Percentiles rank a stretch among this genome's conserved stretches.
These are phyloP conservation scores for Tuber indicum DNA, from an alignment of 495 filamentous ascomycete species.

Conservation along the genomic window DNA sequence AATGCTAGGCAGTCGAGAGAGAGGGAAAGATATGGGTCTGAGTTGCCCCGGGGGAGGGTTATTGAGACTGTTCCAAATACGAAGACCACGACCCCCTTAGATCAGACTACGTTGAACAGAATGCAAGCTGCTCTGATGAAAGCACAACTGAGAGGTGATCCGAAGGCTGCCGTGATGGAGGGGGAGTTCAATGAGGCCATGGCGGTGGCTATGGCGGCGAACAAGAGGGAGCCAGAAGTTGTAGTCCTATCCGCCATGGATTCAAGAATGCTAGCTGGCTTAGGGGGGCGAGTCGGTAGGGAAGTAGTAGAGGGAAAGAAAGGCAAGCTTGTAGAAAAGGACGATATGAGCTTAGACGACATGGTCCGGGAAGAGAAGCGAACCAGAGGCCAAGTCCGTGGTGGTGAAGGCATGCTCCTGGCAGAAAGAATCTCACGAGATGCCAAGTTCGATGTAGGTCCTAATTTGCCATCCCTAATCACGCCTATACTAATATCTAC, in stretches of 20 bases:
- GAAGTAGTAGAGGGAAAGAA: slow-evolving; percentile 31
- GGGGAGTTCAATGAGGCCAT: slow-evolving; percentile 72
- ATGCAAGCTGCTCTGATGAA: slow-evolving; percentile 91
- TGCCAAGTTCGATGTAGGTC: slow-evolving; percentile 68
- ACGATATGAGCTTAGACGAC: slow-evolving; percentile 91
- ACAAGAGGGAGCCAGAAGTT: slow-evolving; percentile 56
- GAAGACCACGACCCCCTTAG: slow-evolving; percentile 46
- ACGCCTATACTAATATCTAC: slow-evolving; percentile 39
- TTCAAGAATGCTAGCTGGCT: slow-evolving; percentile 76
- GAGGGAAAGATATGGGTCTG: slow-evolving; percentile 47
- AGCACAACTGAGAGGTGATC: slow-evolving; percentile 70
- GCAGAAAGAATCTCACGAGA: slow-evolving; percentile 92
- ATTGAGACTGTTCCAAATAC: slow-evolving; percentile 44
- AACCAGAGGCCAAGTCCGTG: slow-evolving; percentile 62
- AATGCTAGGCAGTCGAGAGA: slow-evolving; percentile 41
- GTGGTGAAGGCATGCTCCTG: slow-evolving; percentile 72
- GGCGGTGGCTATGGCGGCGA: slow-evolving; percentile 47
- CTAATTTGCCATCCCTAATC: background rate
- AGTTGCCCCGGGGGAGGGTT: slow-evolving; percentile 47
- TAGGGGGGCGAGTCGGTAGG: slow-evolving; percentile 32
- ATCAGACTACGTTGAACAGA: slow-evolving; percentile 76
- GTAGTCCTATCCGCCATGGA: slow-evolving; percentile 83
- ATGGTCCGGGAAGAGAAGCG: slow-evolving; percentile 91
- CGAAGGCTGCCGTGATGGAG: slow-evolving; percentile 73
- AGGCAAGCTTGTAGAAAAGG: slow-evolving; percentile 67